Conservation (phyloP, 208 protist species). For the Novymonas esmeraldas region DNA sequence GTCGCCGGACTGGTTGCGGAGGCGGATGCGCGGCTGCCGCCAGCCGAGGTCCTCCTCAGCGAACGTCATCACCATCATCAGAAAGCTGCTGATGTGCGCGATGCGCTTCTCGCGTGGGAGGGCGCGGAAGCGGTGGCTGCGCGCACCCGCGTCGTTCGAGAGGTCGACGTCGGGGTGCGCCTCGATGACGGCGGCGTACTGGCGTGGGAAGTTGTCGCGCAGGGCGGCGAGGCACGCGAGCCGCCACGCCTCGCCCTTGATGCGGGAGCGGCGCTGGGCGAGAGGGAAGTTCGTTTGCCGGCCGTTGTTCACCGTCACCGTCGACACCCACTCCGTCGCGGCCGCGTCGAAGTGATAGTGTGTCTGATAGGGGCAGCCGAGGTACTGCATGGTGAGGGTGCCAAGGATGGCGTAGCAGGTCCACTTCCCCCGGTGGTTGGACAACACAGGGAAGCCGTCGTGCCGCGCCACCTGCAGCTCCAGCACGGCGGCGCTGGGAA, state of each 20-base stretch:
- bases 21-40: slow-evolving; percentile 76
- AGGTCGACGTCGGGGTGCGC: slow-evolving; percentile 84
- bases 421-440: slow-evolving; percentile 81
- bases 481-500: slow-evolving; percentile 53
- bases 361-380: slow-evolving; percentile 80
- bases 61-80: slow-evolving; percentile 71
- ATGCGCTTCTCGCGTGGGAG: slow-evolving; percentile 89
- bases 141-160: slow-evolving; percentile 63
- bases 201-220: slow-evolving; percentile 82
- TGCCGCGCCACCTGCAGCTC: slow-evolving; percentile 68
- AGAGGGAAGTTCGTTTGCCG: slow-evolving; percentile 46
- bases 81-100: slow-evolving; percentile 68
- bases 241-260: slow-evolving; percentile 81
- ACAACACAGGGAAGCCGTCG: slow-evolving; percentile 63
- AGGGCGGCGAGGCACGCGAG: slow-evolving; percentile 76
- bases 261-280: slow-evolving; percentile 59
- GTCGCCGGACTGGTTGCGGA: slow-evolving; percentile 70
- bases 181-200: slow-evolving; percentile 69
- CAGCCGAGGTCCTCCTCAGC: slow-evolving; percentile 89
- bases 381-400: slow-evolving; percentile 73
- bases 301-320: slow-evolving; percentile 76
- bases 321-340: slow-evolving; percentile 48
- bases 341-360: slow-evolving; percentile 51
- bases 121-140: slow-evolving; percentile 64
- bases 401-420: slow-evolving; percentile 86